phyloP scores from a whole-genome alignment of 2,329 filamentous ascomycete species.

The Xylaria digitata region DNA sequence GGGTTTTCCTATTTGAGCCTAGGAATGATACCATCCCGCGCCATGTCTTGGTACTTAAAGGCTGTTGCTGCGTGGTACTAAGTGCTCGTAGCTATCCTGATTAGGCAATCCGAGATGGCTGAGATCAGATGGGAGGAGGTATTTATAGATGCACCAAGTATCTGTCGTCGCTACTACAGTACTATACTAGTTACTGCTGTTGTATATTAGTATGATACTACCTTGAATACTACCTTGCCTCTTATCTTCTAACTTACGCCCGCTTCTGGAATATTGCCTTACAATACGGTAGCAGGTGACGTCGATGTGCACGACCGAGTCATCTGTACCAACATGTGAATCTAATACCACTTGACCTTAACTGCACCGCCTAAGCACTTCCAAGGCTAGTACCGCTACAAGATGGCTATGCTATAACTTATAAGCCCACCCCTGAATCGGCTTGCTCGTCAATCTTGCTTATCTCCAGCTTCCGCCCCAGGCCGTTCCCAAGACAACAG shows the following conservation, averaged over 20 bases:
- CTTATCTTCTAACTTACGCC: too few relatives aligned
- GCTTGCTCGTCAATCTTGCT: constrained; percentile 14
- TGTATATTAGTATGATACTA: not conserved
- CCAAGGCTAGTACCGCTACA: too few relatives aligned
- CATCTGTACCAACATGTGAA: constrained; percentile 6
- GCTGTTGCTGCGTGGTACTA: too few relatives aligned
- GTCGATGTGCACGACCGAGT: constrained; percentile 26
- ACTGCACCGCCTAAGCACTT: not conserved
- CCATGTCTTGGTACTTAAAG: constrained; percentile 24
- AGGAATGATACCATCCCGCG: constrained; percentile 30
- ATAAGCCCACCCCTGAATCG: constrained; percentile 1
- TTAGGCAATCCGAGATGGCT: constrained; percentile 43
- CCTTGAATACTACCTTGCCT: too few relatives aligned
- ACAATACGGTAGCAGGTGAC: constrained; percentile 18
- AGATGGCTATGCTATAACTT: not conserved
- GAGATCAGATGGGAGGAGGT: constrained; percentile 7
- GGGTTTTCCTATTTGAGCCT: constrained; percentile 34
- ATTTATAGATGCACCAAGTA: constrained; percentile 27
- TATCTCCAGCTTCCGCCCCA: too few relatives aligned
- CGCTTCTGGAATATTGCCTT: constrained; percentile 2
- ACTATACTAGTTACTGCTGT: not conserved
- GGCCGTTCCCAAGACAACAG: not conserved
- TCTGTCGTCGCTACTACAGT: constrained; percentile 8
- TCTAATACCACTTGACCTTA: too few relatives aligned
- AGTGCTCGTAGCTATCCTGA: constrained; percentile 38